Conservation (phyloP, 768 basidiomycete species). For the Butyriboletus loyo region DNA sequence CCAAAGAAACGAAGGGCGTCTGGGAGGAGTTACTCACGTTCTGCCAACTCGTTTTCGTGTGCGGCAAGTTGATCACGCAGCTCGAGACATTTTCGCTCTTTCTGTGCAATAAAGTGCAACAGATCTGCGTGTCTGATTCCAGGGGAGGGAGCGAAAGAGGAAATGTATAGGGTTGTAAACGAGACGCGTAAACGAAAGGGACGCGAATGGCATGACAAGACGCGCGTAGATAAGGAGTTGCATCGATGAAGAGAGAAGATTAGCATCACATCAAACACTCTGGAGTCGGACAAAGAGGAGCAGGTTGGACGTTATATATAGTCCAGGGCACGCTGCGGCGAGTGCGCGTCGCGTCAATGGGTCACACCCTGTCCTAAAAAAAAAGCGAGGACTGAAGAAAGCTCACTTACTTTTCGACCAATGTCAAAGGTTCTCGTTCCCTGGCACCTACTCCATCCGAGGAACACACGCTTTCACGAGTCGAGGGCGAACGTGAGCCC, state of each 20-base stretch:
- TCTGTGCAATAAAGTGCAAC: constrained; percentile 82
- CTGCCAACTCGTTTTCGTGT: constrained; percentile 71
- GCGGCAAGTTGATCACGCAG: constrained; percentile 67
- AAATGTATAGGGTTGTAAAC: background rate
- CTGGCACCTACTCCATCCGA: constrained; percentile 3
- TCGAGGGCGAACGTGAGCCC: constrained; percentile 12
- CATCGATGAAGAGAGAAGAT: background rate
- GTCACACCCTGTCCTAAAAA: background rate
- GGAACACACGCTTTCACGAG: constrained; percentile 19
- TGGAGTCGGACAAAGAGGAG: background rate
- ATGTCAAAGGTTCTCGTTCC: constrained; percentile 49
- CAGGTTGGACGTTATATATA: background rate
- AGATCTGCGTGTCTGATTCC: constrained; percentile 68
- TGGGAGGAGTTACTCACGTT: constrained; percentile 41
- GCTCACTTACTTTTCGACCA: constrained; percentile 65
- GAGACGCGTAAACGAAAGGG: background rate
- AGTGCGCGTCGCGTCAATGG: background rate
- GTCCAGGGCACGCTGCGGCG: background rate
- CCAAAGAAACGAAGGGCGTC: background rate
- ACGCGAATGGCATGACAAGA: background rate
- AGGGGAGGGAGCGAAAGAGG: background rate
- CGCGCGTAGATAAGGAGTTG: background rate
- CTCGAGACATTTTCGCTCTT: constrained; percentile 81
- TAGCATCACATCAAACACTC: background rate
- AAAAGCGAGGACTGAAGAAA: background rate